phyloP scores from a whole-genome alignment of 768 basidiomycete species.

The Ramaria rubella region DNA sequence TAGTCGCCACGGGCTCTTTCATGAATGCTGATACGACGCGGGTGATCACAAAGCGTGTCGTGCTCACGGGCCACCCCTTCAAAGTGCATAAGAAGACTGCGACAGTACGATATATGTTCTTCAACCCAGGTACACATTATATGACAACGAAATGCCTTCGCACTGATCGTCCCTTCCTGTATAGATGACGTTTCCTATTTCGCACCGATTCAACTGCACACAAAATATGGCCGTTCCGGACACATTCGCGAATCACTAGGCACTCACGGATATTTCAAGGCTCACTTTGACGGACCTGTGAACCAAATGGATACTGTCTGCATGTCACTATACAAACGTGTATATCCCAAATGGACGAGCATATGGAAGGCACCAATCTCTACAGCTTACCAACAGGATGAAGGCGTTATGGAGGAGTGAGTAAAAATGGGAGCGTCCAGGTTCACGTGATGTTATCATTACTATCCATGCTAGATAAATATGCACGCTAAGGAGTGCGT shows the following conservation, averaged over 20 bases:
- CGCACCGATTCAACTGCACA: conserved; percentile 88
- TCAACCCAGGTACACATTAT: conserved; percentile 60
- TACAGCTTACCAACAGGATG: conserved; percentile 13
- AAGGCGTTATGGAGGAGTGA: conserved; percentile 3
- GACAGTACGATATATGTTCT: conserved; percentile 98
- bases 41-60: conserved; percentile 86
- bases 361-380: conserved; percentile 36
- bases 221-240: conserved; percentile 83
- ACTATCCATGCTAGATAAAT: not conserved
- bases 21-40: conserved; percentile 86
- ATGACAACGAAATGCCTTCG: not conserved
- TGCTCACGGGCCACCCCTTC: conserved; percentile 94
- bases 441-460: not conserved
- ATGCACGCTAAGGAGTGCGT: not conserved
- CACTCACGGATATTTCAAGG: conserved; percentile 98
- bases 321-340: conserved; percentile 91
- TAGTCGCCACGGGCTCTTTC: conserved; percentile 88
- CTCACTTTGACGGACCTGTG: conserved; percentile 87
- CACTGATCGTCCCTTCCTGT: conserved; percentile 10
- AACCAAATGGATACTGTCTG: conserved; percentile 97
- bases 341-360: conserved; percentile 82
- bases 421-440: not conserved
- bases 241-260: conserved; percentile 91
- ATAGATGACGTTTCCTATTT: conserved; percentile 91
- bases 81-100: conserved; percentile 96